Evolutionary conservation across 2,329 filamentous ascomycete species (phyloP), one percentile per base, ranked within the genome.

Genomic region (Penicillium oxalicum): DNA sequence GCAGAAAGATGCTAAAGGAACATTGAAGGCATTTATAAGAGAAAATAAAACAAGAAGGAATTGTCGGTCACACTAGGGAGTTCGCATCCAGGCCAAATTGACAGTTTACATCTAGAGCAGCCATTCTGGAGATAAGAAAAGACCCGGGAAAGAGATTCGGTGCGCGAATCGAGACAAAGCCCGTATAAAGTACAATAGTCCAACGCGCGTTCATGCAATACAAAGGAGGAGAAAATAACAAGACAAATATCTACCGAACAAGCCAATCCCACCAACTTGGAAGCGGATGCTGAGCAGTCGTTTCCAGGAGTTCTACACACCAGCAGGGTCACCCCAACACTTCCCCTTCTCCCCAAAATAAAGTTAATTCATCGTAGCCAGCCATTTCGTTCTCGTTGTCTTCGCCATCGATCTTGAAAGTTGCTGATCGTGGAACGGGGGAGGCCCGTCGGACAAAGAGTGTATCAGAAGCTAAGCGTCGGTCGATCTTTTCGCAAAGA

Each of bases 141-240:
- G 40, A 43, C 25, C 33, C 33, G 40, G 29, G 40, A 24, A 45
- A 45, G 47, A 48, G 47, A 48, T 40, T 33, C 40, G 42, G 48
- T 51, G 7, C 48, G 39, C 48, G 42, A 50, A 44, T 47, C 43
- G 47, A 48, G 47, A 44, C 45, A 46, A 59, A 52, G 53, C 49
- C 50, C 55, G 54, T 52, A 58, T 59, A 59, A 58, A 59, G 53
- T 61, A 60, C 59, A 60, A 42, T 57, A 56, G 38, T 53, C 53
- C 56, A 56, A 57, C 55, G 52, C 54, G 53, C 46, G 47, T 50
- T 59, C 55, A 60, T 58, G 58, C 58, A 60, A 58, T 58, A 51
- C 57, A 57, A 45, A 45, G 2, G 29, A 32, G 29, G 29, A 32
- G 29, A 5, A 8, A 32, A 32, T 8, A 11, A 59, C 49, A 52